Base-by-base conservation (phyloP, 129 eudicot species). In the Lactuca saligna region DNA sequence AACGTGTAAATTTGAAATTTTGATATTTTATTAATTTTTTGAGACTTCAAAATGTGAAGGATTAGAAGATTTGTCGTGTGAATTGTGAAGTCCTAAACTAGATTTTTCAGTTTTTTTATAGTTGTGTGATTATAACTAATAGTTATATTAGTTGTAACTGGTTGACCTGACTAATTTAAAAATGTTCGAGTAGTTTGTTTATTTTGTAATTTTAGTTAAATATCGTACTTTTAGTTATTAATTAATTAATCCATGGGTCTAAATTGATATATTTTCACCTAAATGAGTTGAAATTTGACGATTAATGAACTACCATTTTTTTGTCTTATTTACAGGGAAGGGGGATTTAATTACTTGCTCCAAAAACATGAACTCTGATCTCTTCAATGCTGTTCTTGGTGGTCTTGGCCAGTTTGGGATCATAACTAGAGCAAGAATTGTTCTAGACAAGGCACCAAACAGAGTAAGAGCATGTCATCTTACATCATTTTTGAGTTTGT, bases 361-460 rank as follows among this genome's bases (percentile, higher is more conserved):
- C 31, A 57, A 69, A 42, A 15, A 74, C 58, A 48, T 17, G 35
- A 77, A 77, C 14, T 46, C 86, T 14, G 79, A 77, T 62, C 82
- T 82, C 34, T 82, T 72, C 58, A 73, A 77, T 64, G 80, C 74
- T 58, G 82, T 82, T 63, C 86, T 82, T 61, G 86, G 86, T 72
- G 86, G 86, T 25, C 82, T 82, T 35, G 86, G 86, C 25, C 86
- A 82, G 66, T 82, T 82, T 41, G 86, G 86, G 68, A 82, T 82
- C 63, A 73, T 82, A 54, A 77, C 82, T 17, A 77, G 77, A 38
- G 82, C 86, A 77, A 78, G 80, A 65, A 82, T 82, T 49, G 71
- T 75, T 38, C 73, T 82, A 41, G 70, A 72, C 55, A 70, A 79
- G 51, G 86, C 86, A 57, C 86, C 80, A 12, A 57, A 41, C 4